A percentile compares a stretch with the other conserved stretches of the same genome.
These are phyloP conservation scores for Talaromyces islandicus DNA, from an alignment of 2,329 filamentous ascomycete species.

Conservation along the genomic window DNA sequence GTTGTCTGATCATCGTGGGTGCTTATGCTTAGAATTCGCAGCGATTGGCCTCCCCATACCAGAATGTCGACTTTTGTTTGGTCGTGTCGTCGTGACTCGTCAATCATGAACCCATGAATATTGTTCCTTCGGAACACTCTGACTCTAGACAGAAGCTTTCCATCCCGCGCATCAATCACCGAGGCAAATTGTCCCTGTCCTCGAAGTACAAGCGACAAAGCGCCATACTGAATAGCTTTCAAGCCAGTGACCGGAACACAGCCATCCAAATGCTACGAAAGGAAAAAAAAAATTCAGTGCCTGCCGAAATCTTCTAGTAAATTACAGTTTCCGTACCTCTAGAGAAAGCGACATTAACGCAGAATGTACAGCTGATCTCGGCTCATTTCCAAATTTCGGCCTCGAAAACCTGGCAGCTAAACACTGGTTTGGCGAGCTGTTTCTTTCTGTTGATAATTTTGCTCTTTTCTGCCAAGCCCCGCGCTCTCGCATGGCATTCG, in stretches of 20 bases:
- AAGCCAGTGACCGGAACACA: conserved; percentile 40
- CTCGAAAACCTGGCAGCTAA: conserved; percentile 76
- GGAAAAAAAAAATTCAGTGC: not conserved
- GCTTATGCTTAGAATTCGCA: conserved; percentile 38
- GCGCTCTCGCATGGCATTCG: not conserved
- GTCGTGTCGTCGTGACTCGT: conserved; percentile 16
- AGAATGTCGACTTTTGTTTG: conserved; percentile 33
- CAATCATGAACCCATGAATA: conserved; percentile 32
- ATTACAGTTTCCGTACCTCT: conserved; percentile 10
- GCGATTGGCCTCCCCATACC: conserved; percentile 63
- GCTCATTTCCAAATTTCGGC: conserved; percentile 4
- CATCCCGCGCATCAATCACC: conserved; percentile 27
- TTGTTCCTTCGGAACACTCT: conserved; percentile 31
- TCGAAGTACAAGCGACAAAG: conserved; percentile 27
- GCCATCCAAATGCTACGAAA: conserved; percentile 32
- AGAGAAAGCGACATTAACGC: conserved; percentile 8
- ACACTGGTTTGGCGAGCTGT: conserved; percentile 40
- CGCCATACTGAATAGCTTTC: conserved; percentile 23
- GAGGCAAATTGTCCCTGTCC: conserved; percentile 33
- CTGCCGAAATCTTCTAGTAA: not conserved
- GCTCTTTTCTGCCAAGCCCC: not conserved
- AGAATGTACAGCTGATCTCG: not conserved
- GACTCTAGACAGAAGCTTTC: conserved; percentile 22
- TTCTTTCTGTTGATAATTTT: conserved; percentile 36
- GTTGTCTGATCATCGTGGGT: conserved; percentile 17